A percentile compares a stretch with the other conserved stretches of the same genome.
Evolutionary conservation across 1,139 yeast species (phyloP).

Genomic region (Suhomyces bolitotheri): DNA sequence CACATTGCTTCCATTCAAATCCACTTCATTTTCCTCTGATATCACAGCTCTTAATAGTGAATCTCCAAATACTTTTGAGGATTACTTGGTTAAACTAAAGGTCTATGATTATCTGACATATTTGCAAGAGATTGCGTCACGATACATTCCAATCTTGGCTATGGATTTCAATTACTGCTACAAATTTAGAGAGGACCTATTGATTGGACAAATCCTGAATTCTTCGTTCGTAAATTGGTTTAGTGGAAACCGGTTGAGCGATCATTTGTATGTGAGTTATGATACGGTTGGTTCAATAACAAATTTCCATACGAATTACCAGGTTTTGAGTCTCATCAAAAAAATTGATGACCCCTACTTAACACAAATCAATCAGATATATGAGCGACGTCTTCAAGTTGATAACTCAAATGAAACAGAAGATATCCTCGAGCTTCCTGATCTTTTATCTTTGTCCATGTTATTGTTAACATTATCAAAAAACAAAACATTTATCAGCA

Average conservation of each 20-base stretch:
- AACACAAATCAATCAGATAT: slow-evolving; percentile 21
- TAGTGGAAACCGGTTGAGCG: slow-evolving; percentile 32
- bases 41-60: slow-evolving; percentile 26
- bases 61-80: slow-evolving; percentile 26
- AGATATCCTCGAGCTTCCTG: slow-evolving; percentile 19
- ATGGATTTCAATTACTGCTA: slow-evolving; percentile 34
- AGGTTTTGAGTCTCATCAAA: slow-evolving; percentile 13
- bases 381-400: slow-evolving; percentile 18
- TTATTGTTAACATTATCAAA: slow-evolving; percentile 20
- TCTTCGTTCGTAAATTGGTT: slow-evolving; percentile 45
- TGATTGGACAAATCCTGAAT: slow-evolving; percentile 28
- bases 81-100: slow-evolving; percentile 14
- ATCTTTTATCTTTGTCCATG: slow-evolving; percentile 29
- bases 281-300: slow-evolving; percentile 25
- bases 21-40: slow-evolving; percentile 26
- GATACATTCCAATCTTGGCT: slow-evolving; percentile 28
- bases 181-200: slow-evolving; percentile 33
- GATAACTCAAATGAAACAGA: slow-evolving; percentile 13
- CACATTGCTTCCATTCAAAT: slow-evolving; percentile 21
- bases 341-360: slow-evolving; percentile 20
- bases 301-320: slow-evolving; percentile 17
- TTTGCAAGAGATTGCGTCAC: slow-evolving; percentile 20
- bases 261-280: slow-evolving; percentile 26
- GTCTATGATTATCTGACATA: slow-evolving; percentile 17
- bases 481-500: slow-evolving; percentile 24